Evolutionary conservation across 371 early-diverging fungal genomes (phyloP).

Genomic region (Mortierella sp.): DNA sequence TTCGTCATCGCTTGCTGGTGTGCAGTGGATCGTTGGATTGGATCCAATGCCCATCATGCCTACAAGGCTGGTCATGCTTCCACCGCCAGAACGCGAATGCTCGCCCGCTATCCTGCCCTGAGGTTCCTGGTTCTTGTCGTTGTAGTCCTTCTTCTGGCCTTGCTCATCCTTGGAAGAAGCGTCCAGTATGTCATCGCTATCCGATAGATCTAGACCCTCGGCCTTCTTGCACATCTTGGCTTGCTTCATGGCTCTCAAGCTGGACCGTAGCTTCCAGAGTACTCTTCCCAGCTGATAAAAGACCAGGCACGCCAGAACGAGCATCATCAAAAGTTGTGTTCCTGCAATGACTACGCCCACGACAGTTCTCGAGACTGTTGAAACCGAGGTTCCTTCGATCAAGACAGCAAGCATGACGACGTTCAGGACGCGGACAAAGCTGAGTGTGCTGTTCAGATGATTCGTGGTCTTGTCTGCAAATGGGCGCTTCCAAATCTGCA

Average conservation of each 20-base stretch:
- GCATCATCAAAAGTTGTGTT: constrained; percentile 35
- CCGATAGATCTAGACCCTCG: background rate
- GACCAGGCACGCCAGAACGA: constrained; percentile 21
- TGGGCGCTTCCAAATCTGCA: constrained; percentile 43
- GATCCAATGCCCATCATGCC: constrained; percentile 46
- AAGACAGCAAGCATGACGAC: constrained; percentile 33
- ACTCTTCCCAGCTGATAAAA: constrained; percentile 27
- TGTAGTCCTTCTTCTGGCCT: background rate
- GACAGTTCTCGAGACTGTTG: constrained; percentile 25
- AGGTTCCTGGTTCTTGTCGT: constrained; percentile 2
- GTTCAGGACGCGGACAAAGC: constrained; percentile 36
- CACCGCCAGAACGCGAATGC: background rate
- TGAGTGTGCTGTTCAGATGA: constrained; percentile 26
- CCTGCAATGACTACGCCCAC: constrained; percentile 28
- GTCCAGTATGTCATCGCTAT: constrained; percentile 11
- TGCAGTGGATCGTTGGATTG: constrained; percentile 32
- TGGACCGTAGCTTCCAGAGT: constrained; percentile 16
- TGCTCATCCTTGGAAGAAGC: constrained; percentile 18
- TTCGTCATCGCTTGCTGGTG: constrained; percentile 37
- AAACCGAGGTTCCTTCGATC: constrained; percentile 22
- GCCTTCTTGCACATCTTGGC: constrained; percentile 3
- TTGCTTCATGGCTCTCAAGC: constrained; percentile 6
- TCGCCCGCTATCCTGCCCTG: constrained; percentile 33
- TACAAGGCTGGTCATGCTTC: constrained; percentile 37
- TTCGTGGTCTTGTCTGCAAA: constrained; percentile 35